A percentile compares a stretch with the other conserved stretches of the same genome.
These are phyloP conservation scores for Entoloma clypeatum DNA, from an alignment of 1,284 basidiomycete genomes.

Conservation along the genomic window DNA sequence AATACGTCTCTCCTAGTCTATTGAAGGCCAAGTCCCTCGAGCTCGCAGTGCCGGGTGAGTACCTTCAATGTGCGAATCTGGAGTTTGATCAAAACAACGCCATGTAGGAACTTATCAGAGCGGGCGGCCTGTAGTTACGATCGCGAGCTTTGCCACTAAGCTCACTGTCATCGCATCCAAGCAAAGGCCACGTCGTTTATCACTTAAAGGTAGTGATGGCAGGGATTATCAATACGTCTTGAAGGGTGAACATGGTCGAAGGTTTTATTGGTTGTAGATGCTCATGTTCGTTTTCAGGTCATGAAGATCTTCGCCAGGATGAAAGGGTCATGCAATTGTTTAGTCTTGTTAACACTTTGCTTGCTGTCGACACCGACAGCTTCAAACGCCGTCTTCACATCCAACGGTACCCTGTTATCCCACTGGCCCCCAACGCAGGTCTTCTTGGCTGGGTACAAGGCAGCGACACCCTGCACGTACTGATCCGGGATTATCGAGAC, in stretches of 20 bases:
- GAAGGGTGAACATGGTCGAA: slow-evolving; percentile 60
- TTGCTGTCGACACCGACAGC: slow-evolving; percentile 90
- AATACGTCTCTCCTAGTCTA: slow-evolving; percentile 95
- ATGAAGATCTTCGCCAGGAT: slow-evolving; percentile 98
- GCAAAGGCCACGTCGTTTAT: slow-evolving; percentile 90
- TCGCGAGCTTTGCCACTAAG: slow-evolving; percentile 82
- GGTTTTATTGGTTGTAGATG: not conserved
- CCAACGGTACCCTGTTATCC: slow-evolving; percentile 91
- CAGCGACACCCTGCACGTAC: slow-evolving; percentile 96
- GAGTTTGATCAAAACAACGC: slow-evolving; percentile 8
- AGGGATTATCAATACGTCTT: slow-evolving; percentile 91
- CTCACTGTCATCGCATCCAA: slow-evolving; percentile 96
- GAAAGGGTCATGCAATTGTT: slow-evolving; percentile 99
- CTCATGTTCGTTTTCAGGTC: slow-evolving; percentile 48
- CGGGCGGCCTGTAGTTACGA: slow-evolving; percentile 83
- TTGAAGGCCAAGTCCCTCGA: slow-evolving; percentile 89
- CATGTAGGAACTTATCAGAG: slow-evolving; percentile 85
- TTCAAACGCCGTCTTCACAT: slow-evolving; percentile 97
- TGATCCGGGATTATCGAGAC: slow-evolving; percentile 95
- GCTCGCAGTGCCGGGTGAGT: slow-evolving; percentile 87
- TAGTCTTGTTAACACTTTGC: slow-evolving; percentile 92
- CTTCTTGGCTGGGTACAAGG: slow-evolving; percentile 95
- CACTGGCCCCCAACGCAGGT: slow-evolving; percentile 95
- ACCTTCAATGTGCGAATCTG: not conserved
- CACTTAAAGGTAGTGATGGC: slow-evolving; percentile 89